Evolutionary conservation across 768 basidiomycete genomes (phyloP).

Genomic region (Cyclocybe aegerita): DNA sequence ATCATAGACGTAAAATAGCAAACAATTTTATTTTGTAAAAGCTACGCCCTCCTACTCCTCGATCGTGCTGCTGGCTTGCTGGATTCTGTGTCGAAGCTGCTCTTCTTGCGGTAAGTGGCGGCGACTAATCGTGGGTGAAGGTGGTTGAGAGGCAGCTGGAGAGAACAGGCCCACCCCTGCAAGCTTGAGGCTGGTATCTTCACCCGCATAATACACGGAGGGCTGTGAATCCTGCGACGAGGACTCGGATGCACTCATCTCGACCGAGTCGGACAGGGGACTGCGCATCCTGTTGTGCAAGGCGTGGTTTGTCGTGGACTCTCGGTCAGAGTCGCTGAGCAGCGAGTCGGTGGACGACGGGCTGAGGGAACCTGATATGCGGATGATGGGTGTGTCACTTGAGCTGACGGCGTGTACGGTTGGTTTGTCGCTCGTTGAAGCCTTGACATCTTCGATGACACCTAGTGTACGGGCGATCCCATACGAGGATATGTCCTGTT

Average conservation of each 20-base stretch:
- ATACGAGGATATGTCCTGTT: conserved; percentile 78
- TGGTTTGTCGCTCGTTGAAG: conserved; percentile 64
- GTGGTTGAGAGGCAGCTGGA: conserved; percentile 63
- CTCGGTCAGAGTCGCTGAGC: conserved; percentile 26
- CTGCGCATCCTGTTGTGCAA: conserved; percentile 11
- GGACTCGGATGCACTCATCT: not conserved
- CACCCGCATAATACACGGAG: conserved; percentile 52
- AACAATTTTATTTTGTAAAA: conserved; percentile 8
- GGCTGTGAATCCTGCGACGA: conserved; percentile 25
- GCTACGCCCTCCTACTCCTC: not conserved
- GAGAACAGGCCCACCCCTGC: conserved; percentile 76
- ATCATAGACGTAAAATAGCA: conserved; percentile 10
- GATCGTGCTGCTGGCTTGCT: conserved; percentile 1
- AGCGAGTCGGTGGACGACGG: conserved; percentile 21
- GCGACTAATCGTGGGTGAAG: conserved; percentile 59
- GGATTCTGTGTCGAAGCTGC: conserved; percentile 21
- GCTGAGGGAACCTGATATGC: conserved; percentile 25
- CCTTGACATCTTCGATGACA: conserved; percentile 71
- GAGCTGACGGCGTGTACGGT: conserved; percentile 29
- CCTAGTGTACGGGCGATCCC: conserved; percentile 82
- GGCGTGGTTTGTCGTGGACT: conserved; percentile 6
- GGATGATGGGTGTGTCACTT: conserved; percentile 28
- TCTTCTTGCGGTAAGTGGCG: conserved; percentile 24
- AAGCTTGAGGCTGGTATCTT: conserved; percentile 45
- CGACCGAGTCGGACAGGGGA: conserved; percentile 10